These are phyloP conservation scores for Steccherinum ochraceum DNA, from an alignment of 768 basidiomycete genomes.

Conservation along the genomic window DNA sequence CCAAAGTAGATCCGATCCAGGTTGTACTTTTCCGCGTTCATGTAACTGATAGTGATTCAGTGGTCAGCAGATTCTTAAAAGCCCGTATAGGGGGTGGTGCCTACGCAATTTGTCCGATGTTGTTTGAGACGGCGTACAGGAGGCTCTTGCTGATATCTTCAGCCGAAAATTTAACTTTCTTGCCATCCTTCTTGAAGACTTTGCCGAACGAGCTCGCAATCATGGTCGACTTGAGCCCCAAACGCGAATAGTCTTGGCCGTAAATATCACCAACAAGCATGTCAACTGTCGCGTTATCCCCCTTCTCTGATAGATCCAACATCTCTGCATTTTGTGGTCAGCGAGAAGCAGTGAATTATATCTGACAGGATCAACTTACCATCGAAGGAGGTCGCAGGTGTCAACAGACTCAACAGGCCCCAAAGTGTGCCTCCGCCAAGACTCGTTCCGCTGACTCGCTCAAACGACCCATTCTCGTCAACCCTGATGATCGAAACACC, in stretches of 20 bases:
- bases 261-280: conserved; percentile 99
- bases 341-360: conserved; percentile 1
- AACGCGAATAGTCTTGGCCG: conserved; percentile 91
- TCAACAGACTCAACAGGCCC: conserved; percentile 91
- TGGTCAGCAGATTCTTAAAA: not conserved
- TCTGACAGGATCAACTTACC: conserved; percentile 52
- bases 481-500: conserved; percentile 98
- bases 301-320: conserved; percentile 88
- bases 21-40: conserved; percentile 99
- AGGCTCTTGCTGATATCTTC: conserved; percentile 95
- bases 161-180: conserved; percentile 73
- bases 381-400: conserved; percentile 93
- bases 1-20: conserved; percentile 98
- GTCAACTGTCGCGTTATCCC: conserved; percentile 91
- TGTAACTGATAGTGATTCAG: conserved; percentile 58
- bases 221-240: conserved; percentile 95
- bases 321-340: conserved; percentile 59
- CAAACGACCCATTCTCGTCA: conserved; percentile 90
- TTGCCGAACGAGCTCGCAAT: conserved; percentile 99
- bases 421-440: conserved; percentile 96
- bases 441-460: conserved; percentile 96
- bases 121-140: conserved; percentile 95
- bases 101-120: conserved; percentile 99
- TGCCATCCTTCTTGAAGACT: conserved; percentile 86
- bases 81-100: conserved; percentile 28